Base-by-base conservation (phyloP, 129 eudicot species). In the Daucus carota region DNA sequence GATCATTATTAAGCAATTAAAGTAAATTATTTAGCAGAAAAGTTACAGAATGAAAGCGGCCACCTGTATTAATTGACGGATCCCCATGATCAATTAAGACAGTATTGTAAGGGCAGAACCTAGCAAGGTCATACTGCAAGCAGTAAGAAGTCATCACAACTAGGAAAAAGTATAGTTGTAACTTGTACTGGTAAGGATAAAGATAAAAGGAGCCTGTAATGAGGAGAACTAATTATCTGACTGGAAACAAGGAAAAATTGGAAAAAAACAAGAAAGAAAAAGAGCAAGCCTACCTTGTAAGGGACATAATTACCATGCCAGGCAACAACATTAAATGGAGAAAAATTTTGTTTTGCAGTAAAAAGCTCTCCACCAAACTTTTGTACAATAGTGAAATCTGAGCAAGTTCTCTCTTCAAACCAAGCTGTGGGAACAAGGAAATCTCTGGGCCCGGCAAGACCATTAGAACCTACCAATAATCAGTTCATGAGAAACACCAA, bases 271-370 rank as follows among this genome's bases (percentile, higher is more conserved):
- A 31, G 12, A 31, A 68, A 68, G 3, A 57, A 28, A 32, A 54
- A 29, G 9, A 8, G n/a, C 38, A 42, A 43, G 38, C 76, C 24
- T 80, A 89, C 99, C 99, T 95, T 95, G 68, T 89, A 95, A 20
- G 99, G 99, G 20, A 78, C 97, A 88, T 95, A 95, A 62, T 95
- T 95, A 28, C 99, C 99, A 82, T 95, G 99, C 99, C 99, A 95
- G 31, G 99, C 99, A 45, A 88, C 99, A 73, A 91, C 99, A 76
- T 95, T 95, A 79, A 95, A 95, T 10, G 99, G 97, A 63, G 99
- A 95, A 80, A 95, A 95, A 85, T 95, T 96, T 81, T 95, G 99
- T 75, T 84, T 95, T 73, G 99, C 99, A 13, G 92, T 95, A 78
- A 95, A 95, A 72, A 95, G 91, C 80, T 95, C 97, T 8, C 99